Evolutionary conservation across 2,329 filamentous ascomycete genomes (phyloP), one percentile per base, ranked within the genome.

Genomic region (Shiraia bambusicola): DNA sequence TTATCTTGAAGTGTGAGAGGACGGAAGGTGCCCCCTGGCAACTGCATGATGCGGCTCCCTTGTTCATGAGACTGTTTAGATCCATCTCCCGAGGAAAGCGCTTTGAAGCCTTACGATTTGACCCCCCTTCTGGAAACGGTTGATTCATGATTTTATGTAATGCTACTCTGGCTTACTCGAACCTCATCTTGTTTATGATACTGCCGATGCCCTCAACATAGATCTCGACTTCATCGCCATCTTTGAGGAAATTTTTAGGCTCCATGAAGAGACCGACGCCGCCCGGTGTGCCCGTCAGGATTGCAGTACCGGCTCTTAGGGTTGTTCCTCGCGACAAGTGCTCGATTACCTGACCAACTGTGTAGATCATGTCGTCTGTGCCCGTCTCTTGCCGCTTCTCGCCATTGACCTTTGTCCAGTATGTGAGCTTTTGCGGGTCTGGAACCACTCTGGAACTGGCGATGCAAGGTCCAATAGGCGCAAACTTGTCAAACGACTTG

Each of bases 201-300:
- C 60, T 64, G 6, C 65, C 66, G 44, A 69, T 63, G 1, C 64
- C 65, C 39, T 67, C 57, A 0, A 65, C 61, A 32, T 58, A 48
- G 12, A 69, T 56, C 51, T 66, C 63, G 2, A 69, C 64, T 24
- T 53, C 58, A 54, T 67, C 65, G 0, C 65, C 66, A 52, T 67
- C 60, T 38, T 50, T 56, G 36, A 69, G 33, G 27, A 67, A 69
- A 0, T 57, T 59, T 48, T 71, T 71, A 0, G 66, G 66, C 24
- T 66, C 54, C 65, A 65, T 66, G 22, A 66, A 67, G 19, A 66
- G 17, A 1, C 64, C 67, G 8, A 70, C 66, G 2, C 67, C 67
- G 45, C 58, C 62, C 33, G 75, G 74, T 2, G 76, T 78, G 2
- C 76, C 76, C 3, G 75, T 78, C 69, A 78, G 71, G 28, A 78